Base-by-base conservation (phyloP, 148 eudicot genomes). In the Hydrangea macrophylla region DNA sequence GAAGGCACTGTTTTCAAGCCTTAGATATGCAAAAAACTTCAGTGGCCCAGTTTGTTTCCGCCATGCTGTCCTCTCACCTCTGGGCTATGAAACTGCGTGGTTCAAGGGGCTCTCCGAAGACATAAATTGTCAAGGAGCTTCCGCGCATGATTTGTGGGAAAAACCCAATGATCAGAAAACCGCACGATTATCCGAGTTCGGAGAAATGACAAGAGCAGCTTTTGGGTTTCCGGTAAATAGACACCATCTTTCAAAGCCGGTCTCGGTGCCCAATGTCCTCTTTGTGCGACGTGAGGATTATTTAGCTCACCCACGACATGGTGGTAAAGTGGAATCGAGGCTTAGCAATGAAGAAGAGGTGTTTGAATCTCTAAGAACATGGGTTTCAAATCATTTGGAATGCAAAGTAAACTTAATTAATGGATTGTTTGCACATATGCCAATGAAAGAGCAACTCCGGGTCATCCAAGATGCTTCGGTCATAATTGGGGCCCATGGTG, bases 401-500 rank as follows among this genome's bases (percentile, higher is more conserved):
- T 90, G 96, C 72, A 81, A 73, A 75, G 25, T 90, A 58, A 94
- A 88, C 67, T 71, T 94, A 15, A 36, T 94, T 22, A 94, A 94
- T 65, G 98, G 98, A 20, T 65, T 86, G 37, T 90, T 94, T 73
- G 97, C 88, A 33, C 98, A 94, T 66, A 90, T 94, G 97, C 51
- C 89, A 24, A 94, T 94, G 97, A 90, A 81, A 80, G 98, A 94
- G 73, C 98, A 94, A 69, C 71, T 94, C 56, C 82, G 84, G 65
- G 96, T 91, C 28, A 90, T 94, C 33, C 90, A 88, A 81, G 97
- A 94, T 80, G 98, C 98, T 51, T 81, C 82, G 0, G 96, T 94
- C 44, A 90, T 94, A 45, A 75, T 90, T 22, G 98, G 98, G 35
- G 98, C 98, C 70, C 98, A 94, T 72, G 98, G 98, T 42, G 97